phyloP scores from a whole-genome alignment of 139 green algal species.

The Coelastrella sp. region DNA sequence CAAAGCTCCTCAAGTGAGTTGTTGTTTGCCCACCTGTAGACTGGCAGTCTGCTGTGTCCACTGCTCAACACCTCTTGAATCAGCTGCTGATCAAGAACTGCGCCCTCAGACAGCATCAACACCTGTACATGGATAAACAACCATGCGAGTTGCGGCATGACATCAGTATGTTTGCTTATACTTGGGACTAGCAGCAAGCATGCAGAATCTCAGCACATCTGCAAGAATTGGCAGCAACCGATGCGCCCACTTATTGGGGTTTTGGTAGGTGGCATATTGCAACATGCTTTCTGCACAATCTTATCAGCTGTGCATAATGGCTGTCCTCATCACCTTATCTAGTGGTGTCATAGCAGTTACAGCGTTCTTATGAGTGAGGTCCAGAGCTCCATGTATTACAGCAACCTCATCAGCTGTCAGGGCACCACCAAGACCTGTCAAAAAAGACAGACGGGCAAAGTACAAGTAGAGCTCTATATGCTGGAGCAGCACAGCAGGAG shows the following conservation, averaged over 20 bases:
- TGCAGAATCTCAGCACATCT: no score
- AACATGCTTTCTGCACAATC: background rate
- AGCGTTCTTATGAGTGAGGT: slow-evolving; percentile 82
- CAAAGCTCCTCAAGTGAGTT: no score
- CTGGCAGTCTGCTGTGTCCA: slow-evolving; percentile 79
- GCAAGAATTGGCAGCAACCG: no score
- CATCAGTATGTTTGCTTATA: no score
- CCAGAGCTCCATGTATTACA: slow-evolving; percentile 77
- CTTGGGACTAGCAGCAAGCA: no score
- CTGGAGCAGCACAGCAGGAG: background rate
- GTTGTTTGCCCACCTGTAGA: slow-evolving; percentile 49
- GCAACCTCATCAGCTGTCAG: slow-evolving; percentile 56
- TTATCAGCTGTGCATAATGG: no score
- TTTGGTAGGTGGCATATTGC: background rate
- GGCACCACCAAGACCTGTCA: slow-evolving; percentile 78
- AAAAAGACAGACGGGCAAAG: no score
- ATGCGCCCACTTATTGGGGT: no score
- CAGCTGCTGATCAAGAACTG: slow-evolving; percentile 62
- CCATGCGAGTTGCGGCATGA: background rate
- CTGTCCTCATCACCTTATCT: slow-evolving; percentile 76
- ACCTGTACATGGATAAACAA: slow-evolving; percentile 49
- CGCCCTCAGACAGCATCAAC: slow-evolving; percentile 79
- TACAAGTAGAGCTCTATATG: no score
- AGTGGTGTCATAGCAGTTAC: slow-evolving; percentile 80
- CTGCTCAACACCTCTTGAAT: slow-evolving; percentile 60